A percentile compares a stretch with the other conserved stretches of the same genome.
phyloP scores from a whole-genome alignment of 2,329 filamentous ascomycete genomes.

The Fusarium oxysporum region DNA sequence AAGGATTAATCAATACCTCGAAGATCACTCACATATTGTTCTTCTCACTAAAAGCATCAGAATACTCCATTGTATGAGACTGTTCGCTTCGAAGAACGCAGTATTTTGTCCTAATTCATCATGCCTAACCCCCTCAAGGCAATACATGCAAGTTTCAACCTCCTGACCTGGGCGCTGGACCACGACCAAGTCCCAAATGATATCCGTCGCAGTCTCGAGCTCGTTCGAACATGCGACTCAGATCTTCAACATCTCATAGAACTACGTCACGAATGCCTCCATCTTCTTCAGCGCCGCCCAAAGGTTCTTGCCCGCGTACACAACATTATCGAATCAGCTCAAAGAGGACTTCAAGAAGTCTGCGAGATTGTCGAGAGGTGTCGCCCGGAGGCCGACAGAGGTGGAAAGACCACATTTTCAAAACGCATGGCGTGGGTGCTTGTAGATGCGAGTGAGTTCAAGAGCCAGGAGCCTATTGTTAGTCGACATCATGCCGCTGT shows the following conservation, averaged over 20 bases:
- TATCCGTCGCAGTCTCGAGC: constrained; percentile 47
- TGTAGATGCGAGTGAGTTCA: constrained; percentile 43
- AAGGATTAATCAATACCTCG: not conserved
- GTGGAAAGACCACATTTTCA: constrained; percentile 32
- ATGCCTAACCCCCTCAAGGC: constrained; percentile 29
- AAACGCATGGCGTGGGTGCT: constrained; percentile 43
- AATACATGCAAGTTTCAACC: constrained; percentile 21
- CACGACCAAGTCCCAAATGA: constrained; percentile 44
- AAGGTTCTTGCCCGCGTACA: constrained; percentile 46
- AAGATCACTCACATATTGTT: not conserved
- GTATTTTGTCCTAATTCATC: not conserved
- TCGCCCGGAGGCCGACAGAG: constrained; percentile 35
- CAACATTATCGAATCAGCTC: constrained; percentile 46
- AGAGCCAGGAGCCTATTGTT: constrained; percentile 42
- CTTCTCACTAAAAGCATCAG: not conserved
- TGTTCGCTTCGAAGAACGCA: no score
- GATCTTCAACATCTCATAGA: constrained; percentile 51
- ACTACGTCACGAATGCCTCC: constrained; percentile 45
- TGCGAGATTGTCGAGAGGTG: constrained; percentile 48
- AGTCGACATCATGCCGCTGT: constrained; percentile 47
- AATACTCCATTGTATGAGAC: not conserved
- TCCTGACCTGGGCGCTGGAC: constrained; percentile 35
- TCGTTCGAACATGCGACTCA: constrained; percentile 48
- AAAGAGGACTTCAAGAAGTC: constrained; percentile 44
- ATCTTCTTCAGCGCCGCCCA: constrained; percentile 40